Percentiles rank a stretch among this genome's conserved stretches.
phyloP scores from a whole-genome alignment of 495 filamentous ascomycete genomes.

The Oidiodendron maius region DNA sequence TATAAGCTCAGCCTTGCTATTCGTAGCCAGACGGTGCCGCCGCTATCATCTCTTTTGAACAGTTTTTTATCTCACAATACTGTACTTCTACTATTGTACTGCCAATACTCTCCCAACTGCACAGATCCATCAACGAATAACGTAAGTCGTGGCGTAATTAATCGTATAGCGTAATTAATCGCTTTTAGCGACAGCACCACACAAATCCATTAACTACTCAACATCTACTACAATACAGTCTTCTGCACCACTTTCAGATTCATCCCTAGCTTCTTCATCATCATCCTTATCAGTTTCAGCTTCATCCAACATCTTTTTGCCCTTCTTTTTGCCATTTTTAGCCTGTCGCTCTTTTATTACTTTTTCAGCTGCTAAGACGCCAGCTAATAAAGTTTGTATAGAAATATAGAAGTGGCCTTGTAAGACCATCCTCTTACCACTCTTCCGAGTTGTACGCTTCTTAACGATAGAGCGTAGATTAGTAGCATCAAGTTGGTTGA shows the following conservation, averaged over 20 bases:
- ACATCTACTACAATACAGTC: constrained; percentile 3
- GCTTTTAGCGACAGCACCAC: background rate
- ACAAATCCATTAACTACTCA: background rate
- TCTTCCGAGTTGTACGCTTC: constrained; percentile 5
- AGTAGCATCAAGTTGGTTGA: background rate
- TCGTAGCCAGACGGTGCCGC: too few relatives aligned
- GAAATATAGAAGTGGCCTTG: constrained; percentile 3
- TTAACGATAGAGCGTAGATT: constrained; percentile 5
- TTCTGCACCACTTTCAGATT: background rate
- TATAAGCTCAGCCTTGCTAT: too few relatives aligned
- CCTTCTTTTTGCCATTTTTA: background rate
- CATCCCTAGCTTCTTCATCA: constrained; percentile 3
- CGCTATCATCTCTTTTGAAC: too few relatives aligned
- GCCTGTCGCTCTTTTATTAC: background rate
- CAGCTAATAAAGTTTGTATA: too few relatives aligned
- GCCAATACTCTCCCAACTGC: too few relatives aligned
- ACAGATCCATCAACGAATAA: too few relatives aligned
- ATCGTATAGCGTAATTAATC: too few relatives aligned
- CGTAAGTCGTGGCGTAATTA: too few relatives aligned
- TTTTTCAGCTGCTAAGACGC: background rate
- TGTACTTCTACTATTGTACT: too few relatives aligned
- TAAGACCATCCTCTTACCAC: constrained; percentile 7
- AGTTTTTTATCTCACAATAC: too few relatives aligned
- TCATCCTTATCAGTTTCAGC: background rate
- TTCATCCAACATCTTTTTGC: background rate